Evolutionary conservation across 345 rosid genomes (phyloP), one percentile per base, ranked within the genome.

Genomic region (Viola odorata): DNA sequence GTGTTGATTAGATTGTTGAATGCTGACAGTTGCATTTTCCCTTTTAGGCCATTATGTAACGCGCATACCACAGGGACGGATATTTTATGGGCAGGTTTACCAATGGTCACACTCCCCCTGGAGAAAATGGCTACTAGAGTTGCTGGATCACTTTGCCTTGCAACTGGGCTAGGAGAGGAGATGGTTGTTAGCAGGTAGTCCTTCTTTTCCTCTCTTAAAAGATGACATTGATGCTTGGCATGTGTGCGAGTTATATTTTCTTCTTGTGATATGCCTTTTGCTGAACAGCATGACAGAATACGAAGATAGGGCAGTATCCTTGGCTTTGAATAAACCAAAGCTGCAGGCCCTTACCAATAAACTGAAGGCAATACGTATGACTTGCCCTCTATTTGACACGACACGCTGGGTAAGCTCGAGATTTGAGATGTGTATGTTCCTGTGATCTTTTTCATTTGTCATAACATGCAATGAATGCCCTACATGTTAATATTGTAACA

Each of bases 41-140:
- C 51, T 54, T 60, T 55, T 5, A 92, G 98, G 78, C 99, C 99
- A 57, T 73, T 91, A 72, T 95, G 99, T 80, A 95, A 95, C 72
- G 99, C 91, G 6, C 99, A 95, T 75, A 95, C 99, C 41, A 95
- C 97, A 0, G 99, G 99, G 50, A 95, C 99, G 5, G 99, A 95
- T 81, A 78, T 95, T 8, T 68, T 95, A 15, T 95, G 99, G 99
- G 99, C 99, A 56, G 99, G 99, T 65, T 84, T 91, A 50, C 97
- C 99, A 2, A 91, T 95, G 91, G 84, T 95, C 73, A 95, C 97
- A n/a, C 69, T 81, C 53, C 99, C 99, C 3, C 96, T 88, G n/a
- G 95, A 95, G 75, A 94, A 91, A 75, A 95, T 95, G 99, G 99
- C 97, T 45, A 91, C 99, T 12, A 80, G 99, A 70, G 99, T 95